These are phyloP conservation scores for Colletotrichum liaoningense DNA, from an alignment of 2,329 filamentous ascomycete species.

Conservation along the genomic window DNA sequence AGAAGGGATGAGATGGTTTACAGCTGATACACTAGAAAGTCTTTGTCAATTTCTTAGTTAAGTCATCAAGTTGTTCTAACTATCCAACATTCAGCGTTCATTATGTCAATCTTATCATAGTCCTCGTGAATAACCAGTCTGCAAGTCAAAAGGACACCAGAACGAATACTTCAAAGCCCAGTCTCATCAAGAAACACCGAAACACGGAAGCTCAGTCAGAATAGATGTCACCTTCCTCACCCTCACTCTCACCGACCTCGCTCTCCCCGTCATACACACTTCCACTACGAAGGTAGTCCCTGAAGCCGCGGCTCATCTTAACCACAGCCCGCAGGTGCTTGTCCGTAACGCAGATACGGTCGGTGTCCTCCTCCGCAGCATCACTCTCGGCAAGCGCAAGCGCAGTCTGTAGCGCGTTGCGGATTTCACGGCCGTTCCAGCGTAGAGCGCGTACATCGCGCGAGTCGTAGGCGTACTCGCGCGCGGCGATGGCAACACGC, in stretches of 20 bases:
- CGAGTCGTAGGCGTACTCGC: conserved; percentile 39
- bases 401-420: conserved; percentile 50
- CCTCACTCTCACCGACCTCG: conserved; percentile 28
- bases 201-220: conserved; percentile 5
- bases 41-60: background rate
- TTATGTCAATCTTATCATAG: background rate
- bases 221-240: conserved; percentile 24
- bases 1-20: too few relatives aligned
- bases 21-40: too few relatives aligned
- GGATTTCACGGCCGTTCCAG: conserved; percentile 44
- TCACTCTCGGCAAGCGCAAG: conserved; percentile 45
- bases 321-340: conserved; percentile 40
- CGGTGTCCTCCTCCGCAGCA: conserved; percentile 34
- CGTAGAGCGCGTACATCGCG: conserved; percentile 36
- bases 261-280: conserved; percentile 32
- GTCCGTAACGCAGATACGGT: conserved; percentile 35
- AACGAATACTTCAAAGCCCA: background rate
- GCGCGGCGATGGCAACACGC: conserved; percentile 37
- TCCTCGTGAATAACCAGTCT: background rate
- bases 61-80: background rate
- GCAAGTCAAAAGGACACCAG: background rate
- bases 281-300: conserved; percentile 43
- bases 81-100: background rate
- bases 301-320: conserved; percentile 39
- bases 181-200: background rate